Conservation (phyloP, 345 rosid genomes). For the Laguncularia racemosa region DNA sequence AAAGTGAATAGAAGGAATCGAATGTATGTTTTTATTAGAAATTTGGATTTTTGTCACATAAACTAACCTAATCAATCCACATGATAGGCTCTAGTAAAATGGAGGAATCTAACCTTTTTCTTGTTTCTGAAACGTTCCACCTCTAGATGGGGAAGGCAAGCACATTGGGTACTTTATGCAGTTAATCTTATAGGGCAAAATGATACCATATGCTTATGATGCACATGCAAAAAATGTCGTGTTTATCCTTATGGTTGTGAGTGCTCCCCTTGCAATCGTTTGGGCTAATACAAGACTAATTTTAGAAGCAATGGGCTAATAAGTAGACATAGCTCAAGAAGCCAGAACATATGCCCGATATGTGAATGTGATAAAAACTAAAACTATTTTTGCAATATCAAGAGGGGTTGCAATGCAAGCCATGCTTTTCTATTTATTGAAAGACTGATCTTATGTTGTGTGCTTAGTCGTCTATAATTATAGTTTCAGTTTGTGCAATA, state of each 20-base stretch:
- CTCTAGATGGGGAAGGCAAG: slow-evolving; percentile 68
- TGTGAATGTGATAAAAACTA: too few species aligned
- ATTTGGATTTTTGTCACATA: too few species aligned
- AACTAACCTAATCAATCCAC: not conserved
- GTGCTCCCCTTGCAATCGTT: slow-evolving; percentile 46
- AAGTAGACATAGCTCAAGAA: slow-evolving; percentile 24
- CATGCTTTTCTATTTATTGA: too few species aligned
- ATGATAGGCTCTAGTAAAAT: not conserved
- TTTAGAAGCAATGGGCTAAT: slow-evolving; percentile 37
- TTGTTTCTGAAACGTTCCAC: not conserved
- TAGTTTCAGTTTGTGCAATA: too few species aligned
- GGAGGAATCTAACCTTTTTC: not conserved
- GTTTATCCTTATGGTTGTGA: slow-evolving; percentile 31
- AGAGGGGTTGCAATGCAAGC: too few species aligned
- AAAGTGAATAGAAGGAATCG: too few species aligned
- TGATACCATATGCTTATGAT: slow-evolving; percentile 56
- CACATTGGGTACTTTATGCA: slow-evolving; percentile 63
- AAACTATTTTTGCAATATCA: too few species aligned
- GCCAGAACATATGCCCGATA: too few species aligned
- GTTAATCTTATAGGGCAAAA: slow-evolving; percentile 66
- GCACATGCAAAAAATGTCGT: slow-evolving; percentile 62
- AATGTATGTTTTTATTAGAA: too few species aligned
- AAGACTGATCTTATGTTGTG: too few species aligned
- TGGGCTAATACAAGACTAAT: slow-evolving; percentile 46
- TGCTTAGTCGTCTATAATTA: too few species aligned